These are phyloP conservation scores for Taphrina communis DNA, from an alignment of 1,139 yeast species.

Conservation along the genomic window DNA sequence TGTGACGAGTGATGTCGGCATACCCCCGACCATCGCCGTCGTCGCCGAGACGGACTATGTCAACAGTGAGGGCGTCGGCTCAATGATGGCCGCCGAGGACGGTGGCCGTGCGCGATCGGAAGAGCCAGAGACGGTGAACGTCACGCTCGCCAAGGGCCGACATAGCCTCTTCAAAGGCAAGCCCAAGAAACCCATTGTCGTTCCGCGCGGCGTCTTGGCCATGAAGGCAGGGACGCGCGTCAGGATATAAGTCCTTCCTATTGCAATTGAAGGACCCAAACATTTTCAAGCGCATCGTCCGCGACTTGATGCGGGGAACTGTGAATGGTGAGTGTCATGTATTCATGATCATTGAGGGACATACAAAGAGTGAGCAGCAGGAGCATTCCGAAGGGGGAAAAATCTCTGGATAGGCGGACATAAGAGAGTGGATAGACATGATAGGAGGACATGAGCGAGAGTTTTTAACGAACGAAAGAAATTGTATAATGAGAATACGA, in stretches of 20 bases:
- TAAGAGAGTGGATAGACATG: no score
- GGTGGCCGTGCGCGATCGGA: not conserved
- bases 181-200: slow-evolving; percentile 1
- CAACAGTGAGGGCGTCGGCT: not conserved
- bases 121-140: not conserved
- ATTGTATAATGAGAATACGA: no score
- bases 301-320: no score
- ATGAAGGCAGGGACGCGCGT: slow-evolving; percentile 18
- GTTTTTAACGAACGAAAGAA: no score
- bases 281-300: no score
- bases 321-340: no score
- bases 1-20: slow-evolving; percentile 10
- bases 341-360: no score
- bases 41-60: slow-evolving; percentile 14
- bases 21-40: slow-evolving; percentile 2
- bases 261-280: no score
- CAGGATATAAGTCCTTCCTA: not conserved
- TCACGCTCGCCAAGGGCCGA: not conserved
- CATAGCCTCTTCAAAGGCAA: slow-evolving; percentile 13
- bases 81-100: not conserved
- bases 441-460: no score
- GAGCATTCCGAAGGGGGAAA: no score
- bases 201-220: slow-evolving; percentile 14
- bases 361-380: no score
- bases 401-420: no score